A percentile compares a stretch with the other conserved stretches of the same genome.
These are phyloP conservation scores for Auriscalpium microsporum DNA, from an alignment of 768 basidiomycete species.

Conservation along the genomic window DNA sequence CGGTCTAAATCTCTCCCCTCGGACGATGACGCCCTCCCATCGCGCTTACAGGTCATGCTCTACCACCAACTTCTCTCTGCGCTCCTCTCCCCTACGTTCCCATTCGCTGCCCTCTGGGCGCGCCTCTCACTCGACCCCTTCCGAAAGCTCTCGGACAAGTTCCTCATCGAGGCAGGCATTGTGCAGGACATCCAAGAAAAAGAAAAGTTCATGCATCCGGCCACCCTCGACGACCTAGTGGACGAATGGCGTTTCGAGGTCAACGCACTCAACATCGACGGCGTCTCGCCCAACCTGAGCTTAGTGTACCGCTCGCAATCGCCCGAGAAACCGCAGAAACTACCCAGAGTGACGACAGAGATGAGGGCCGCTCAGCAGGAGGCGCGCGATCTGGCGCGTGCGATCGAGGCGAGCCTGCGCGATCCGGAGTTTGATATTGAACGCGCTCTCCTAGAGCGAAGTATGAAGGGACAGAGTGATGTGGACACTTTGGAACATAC, in stretches of 20 bases:
- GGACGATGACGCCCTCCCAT: constrained; percentile 46
- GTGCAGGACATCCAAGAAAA: background rate
- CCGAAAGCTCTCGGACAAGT: constrained; percentile 39
- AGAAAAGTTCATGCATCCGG: background rate
- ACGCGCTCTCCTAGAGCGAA: constrained; percentile 16
- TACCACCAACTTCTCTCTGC: constrained; percentile 58
- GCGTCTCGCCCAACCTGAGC: constrained; percentile 35
- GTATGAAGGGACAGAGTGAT: constrained; percentile 1
- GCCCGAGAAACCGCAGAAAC: background rate
- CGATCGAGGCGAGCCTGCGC: constrained; percentile 39
- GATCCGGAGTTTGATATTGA: constrained; percentile 16
- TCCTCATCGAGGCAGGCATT: constrained; percentile 29
- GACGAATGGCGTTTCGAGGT: constrained; percentile 25
- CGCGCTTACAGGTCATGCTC: constrained; percentile 70
- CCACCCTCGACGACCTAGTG: constrained; percentile 25
- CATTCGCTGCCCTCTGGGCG: constrained; percentile 48
- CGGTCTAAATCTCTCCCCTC: constrained; percentile 39
- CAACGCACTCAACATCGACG: constrained; percentile 17
- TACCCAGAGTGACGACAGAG: background rate
- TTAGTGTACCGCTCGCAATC: constrained; percentile 40
- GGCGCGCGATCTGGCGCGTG: constrained; percentile 34
- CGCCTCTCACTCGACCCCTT: constrained; percentile 35
- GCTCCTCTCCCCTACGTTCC: constrained; percentile 36
- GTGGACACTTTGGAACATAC: background rate
- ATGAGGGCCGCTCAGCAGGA: constrained; percentile 21